Base-by-base conservation (phyloP, 2,329 filamentous ascomycete species). In the Chaetothyriales sp. region DNA sequence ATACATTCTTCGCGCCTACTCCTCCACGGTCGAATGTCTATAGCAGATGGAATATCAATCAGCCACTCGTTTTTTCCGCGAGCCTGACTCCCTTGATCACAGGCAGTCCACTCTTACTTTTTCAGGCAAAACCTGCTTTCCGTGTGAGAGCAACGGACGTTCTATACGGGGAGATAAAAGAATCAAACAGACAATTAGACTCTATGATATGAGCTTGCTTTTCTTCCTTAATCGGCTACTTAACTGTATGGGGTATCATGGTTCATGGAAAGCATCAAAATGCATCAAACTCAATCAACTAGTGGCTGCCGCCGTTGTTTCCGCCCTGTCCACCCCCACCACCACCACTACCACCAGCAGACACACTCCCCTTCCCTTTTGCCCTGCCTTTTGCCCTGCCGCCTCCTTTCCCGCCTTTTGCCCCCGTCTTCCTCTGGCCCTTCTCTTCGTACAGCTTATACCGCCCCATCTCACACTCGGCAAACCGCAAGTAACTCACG, bases 401-500 rank as follows among this genome's bases (percentile, higher is more conserved):
- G 45, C 57, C 53, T n/a, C 61, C 55, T 18, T 54, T 54, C 18
- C 52, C 56, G 15, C 56, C 51, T n/a, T 50, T 44, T 37, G 58
- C 58, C 49, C 33, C 10, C 15, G 33, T 40, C 10, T 15, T 15
- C 33, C 33, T 10, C 13, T 40, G 33, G 10, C 10, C 33, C 46
- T 60, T 60, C 47, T 62, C 62, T 22, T 63, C 58, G 62, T 82
- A 79, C 61, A 81, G 88, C 40, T 70, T 80, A 67, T 94, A 88
- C 56, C 80, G 77, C 0, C 76, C 83, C 68, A 95, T 95, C 0
- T 82, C 83, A 9, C 81, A 82, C 70, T 97, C 89, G 1, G 78
- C 81, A 53, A 95, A 76, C 20, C 86, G 74, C 62, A 95, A 73
- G 65, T 90, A 97, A 66, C 90, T 97, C 46, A 89, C 84, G 19